Conservation (phyloP, 2,329 filamentous ascomycete species). For the Helicocarpus griseus region DNA sequence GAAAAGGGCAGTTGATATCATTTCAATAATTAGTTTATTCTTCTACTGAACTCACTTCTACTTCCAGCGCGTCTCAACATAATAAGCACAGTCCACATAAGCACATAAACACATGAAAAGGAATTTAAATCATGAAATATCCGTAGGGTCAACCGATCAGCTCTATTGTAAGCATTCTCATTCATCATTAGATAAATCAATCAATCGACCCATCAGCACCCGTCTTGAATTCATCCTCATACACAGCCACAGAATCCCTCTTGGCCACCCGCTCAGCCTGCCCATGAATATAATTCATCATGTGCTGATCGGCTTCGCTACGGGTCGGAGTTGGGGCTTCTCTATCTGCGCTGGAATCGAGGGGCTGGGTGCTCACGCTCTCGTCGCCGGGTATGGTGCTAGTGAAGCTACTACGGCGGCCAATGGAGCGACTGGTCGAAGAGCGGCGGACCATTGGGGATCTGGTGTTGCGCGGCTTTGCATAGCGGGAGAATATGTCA, state of each 20-base stretch:
- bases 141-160: background rate
- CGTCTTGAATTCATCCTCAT: constrained; percentile 55
- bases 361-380: background rate
- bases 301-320: constrained; percentile 55
- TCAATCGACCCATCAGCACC: constrained; percentile 35
- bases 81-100: no score
- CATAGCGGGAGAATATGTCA: constrained; percentile 61
- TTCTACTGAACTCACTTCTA: no score
- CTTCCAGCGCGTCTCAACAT: no score
- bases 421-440: constrained; percentile 74
- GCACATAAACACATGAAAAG: background rate
- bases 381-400: constrained; percentile 10
- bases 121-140: background rate
- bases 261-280: constrained; percentile 66
- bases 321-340: constrained; percentile 9
- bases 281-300: constrained; percentile 72
- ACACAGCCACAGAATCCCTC: constrained; percentile 41
- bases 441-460: constrained; percentile 60
- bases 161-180: background rate
- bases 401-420: constrained; percentile 70
- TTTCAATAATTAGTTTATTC: no score
- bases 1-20: no score
- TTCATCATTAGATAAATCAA: background rate
- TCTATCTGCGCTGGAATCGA: background rate
- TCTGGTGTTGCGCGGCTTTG: constrained; percentile 31